Conservation (phyloP, 352 stramenopile genomes). For the Phytophthora rubi region DNA sequence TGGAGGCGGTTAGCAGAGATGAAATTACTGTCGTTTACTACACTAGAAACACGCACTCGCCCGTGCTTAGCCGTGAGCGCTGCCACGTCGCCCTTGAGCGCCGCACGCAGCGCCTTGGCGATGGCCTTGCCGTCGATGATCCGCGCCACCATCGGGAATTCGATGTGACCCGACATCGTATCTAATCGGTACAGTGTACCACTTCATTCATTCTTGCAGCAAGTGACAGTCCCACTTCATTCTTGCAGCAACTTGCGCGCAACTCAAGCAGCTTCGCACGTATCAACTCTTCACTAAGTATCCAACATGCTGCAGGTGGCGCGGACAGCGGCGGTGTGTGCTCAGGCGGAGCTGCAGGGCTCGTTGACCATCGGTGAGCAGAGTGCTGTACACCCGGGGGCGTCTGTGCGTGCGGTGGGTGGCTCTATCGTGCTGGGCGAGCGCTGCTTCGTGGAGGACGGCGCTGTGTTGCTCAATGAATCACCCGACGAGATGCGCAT, state of each 20-base stretch:
- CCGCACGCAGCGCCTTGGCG: conserved; percentile 62
- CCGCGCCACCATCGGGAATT: conserved; percentile 38
- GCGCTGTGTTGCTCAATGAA: conserved; percentile 45
- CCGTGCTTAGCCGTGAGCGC: conserved; percentile 56
- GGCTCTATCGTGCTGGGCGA: conserved; percentile 62
- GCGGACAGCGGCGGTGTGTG: conserved; percentile 51
- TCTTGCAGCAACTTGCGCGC: no score
- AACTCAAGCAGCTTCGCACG: no score
- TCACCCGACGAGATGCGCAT: conserved; percentile 50
- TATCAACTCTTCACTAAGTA: no score
- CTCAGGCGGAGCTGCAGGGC: conserved; percentile 52
- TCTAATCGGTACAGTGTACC: neutral
- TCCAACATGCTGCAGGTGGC: conserved; percentile 29
- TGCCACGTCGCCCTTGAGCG: conserved; percentile 68
- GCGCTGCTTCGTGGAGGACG: conserved; percentile 78
- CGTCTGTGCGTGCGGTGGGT: conserved; percentile 40
- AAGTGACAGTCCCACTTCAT: neutral
- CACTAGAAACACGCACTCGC: conserved; percentile 30
- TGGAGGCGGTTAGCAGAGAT: no score
- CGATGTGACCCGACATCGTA: neutral
- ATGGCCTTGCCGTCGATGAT: conserved; percentile 81
- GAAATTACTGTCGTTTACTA: no score
- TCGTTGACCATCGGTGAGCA: conserved; percentile 45
- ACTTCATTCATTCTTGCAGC: neutral
- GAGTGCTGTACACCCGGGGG: conserved; percentile 60